These are phyloP conservation scores for Brassica carinata DNA, from an alignment of 345 rosid genomes.

Conservation along the genomic window DNA sequence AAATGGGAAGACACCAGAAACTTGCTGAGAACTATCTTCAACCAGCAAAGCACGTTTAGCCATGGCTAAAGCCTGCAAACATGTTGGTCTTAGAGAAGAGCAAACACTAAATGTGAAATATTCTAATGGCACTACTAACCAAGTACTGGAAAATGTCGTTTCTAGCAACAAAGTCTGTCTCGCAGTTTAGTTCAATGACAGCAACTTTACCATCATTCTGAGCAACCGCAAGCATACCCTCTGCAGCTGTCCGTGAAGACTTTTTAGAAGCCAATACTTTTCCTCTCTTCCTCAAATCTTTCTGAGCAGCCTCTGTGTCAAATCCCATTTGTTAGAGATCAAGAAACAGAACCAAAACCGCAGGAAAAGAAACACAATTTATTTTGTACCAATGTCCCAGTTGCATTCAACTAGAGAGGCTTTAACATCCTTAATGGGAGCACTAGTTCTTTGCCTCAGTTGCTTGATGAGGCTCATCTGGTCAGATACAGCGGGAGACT, in stretches of 20 bases:
- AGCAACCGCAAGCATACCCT: slow-evolving; percentile 84
- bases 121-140: slow-evolving; percentile 51
- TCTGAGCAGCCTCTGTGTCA: slow-evolving; percentile 84
- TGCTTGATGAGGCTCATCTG: slow-evolving; percentile 78
- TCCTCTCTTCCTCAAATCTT: slow-evolving; percentile 90
- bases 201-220: slow-evolving; percentile 64
- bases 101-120: not conserved
- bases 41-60: slow-evolving; percentile 76
- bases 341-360: not conserved
- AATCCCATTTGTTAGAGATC: not conserved
- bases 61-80: slow-evolving; percentile 67
- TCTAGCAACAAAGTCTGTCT: slow-evolving; percentile 95
- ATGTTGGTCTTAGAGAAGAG: not conserved
- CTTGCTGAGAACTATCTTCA: slow-evolving; percentile 48
- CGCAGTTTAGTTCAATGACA: slow-evolving; percentile 85
- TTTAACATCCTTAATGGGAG: slow-evolving; percentile 90
- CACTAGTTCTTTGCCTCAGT: slow-evolving; percentile 80
- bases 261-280: slow-evolving; percentile 82
- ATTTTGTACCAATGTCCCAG: slow-evolving; percentile 73
- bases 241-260: slow-evolving; percentile 26
- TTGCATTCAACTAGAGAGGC: slow-evolving; percentile 75
- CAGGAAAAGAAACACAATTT: not conserved
- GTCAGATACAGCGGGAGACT: slow-evolving; percentile 47
- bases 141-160: slow-evolving; percentile 85
- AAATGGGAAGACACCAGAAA: slow-evolving; percentile 55